Percentiles rank a stretch among this genome's conserved stretches.
These are phyloP conservation scores for Dothistroma septosporum DNA, from an alignment of 2,329 filamentous ascomycete species.

Conservation along the genomic window DNA sequence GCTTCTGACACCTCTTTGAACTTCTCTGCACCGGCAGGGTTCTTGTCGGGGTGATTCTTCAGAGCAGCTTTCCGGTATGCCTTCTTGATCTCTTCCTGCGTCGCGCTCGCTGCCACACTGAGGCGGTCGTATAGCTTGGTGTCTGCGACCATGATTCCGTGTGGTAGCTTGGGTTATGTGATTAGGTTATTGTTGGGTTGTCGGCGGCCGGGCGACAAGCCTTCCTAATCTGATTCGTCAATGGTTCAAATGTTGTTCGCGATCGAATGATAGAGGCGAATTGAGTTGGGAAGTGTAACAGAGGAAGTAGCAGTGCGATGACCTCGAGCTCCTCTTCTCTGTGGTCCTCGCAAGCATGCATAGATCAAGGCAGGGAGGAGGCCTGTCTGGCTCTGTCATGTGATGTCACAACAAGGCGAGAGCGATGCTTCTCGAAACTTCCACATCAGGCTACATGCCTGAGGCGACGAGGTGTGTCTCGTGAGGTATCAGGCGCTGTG, in stretches of 20 bases:
- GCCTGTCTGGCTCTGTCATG: not conserved
- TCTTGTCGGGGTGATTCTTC: conserved; percentile 89
- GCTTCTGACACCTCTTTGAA: conserved; percentile 97
- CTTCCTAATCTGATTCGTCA: conserved; percentile 8
- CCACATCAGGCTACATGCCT: not conserved
- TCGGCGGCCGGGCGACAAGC: conserved; percentile 6
- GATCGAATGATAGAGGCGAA: not conserved
- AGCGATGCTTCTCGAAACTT: conserved; percentile 1
- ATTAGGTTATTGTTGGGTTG: not conserved
- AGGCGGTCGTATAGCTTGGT: conserved; percentile 92
- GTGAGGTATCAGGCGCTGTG: not conserved
- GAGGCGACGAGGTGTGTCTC: not conserved
- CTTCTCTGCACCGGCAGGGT: conserved; percentile 80
- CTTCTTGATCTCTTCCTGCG: conserved; percentile 96
- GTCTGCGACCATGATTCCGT: conserved; percentile 76
- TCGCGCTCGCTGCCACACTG: conserved; percentile 70
- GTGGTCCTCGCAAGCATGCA: not conserved
- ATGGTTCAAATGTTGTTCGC: conserved; percentile 1
- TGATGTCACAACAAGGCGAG: not conserved
- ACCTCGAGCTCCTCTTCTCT: too few relatives aligned
- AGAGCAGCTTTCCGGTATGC: conserved; percentile 85
- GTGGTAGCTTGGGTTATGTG: not conserved
- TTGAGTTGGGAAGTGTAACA: conserved; percentile 9
- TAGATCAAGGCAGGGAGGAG: not conserved
- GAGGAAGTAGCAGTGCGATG: not conserved